phyloP scores from a whole-genome alignment of 441 rosid genomes.

The Lepidium campestre region DNA sequence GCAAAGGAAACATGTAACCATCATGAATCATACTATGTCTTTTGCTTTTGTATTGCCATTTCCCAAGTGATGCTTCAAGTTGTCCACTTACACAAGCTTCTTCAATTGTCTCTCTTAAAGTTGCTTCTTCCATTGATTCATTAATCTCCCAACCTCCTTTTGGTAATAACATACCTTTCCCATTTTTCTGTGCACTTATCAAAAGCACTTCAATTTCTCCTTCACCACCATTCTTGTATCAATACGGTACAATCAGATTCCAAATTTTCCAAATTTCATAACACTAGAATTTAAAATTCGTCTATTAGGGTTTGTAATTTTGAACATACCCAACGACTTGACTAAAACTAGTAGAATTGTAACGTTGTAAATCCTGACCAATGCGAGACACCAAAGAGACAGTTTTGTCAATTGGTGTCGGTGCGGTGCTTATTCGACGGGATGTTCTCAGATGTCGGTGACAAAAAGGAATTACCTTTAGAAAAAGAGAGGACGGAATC shows the following conservation, averaged over 20 bases:
- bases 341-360: conserved; percentile 43
- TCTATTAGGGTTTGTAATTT: background rate
- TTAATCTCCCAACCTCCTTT: conserved; percentile 85
- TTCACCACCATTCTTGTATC: conserved; percentile 37
- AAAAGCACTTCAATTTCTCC: conserved; percentile 57
- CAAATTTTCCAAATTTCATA: background rate
- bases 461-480: conserved; percentile 2
- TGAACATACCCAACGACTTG: conserved; percentile 62
- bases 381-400: conserved; percentile 51
- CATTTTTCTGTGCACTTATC: conserved; percentile 60
- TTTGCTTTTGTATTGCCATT: conserved; percentile 62
- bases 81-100: conserved; percentile 66
- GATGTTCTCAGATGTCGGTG: conserved; percentile 29
- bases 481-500: too few relatives aligned
- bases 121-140: conserved; percentile 64
- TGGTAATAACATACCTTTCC: conserved; percentile 56
- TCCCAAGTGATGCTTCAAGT: conserved; percentile 45
- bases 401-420: conserved; percentile 34
- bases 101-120: conserved; percentile 51
- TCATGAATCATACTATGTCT: conserved; percentile 51
- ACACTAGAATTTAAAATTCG: background rate
- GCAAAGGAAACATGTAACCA: conserved; percentile 60
- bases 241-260: conserved; percentile 41
- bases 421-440: conserved; percentile 20
- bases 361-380: conserved; percentile 60